These are phyloP conservation scores for Phytophthora ramorum DNA, from an alignment of 352 stramenopile genomes.

Conservation along the genomic window DNA sequence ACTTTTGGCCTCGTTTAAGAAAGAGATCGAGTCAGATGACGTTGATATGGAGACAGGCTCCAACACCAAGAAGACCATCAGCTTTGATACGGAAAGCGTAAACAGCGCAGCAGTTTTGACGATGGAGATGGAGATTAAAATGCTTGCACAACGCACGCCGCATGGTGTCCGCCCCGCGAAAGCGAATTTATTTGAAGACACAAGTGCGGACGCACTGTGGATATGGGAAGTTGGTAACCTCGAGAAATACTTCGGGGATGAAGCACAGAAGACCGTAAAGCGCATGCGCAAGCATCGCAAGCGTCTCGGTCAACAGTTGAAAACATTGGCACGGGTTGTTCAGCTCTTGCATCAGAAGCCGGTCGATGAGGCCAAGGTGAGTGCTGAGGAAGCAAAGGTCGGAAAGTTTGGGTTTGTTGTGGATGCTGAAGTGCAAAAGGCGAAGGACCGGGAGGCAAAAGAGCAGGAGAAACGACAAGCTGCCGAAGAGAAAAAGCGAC, in stretches of 20 bases:
- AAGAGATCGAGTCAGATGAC: conserved; percentile 16
- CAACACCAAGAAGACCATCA: conserved; percentile 5
- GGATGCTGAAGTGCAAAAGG: conserved; percentile 70
- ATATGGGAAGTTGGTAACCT: conserved; percentile 84
- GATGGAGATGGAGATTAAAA: conserved; percentile 91
- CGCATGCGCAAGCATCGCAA: conserved; percentile 84
- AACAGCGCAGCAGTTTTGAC: conserved; percentile 33
- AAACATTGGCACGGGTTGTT: conserved; percentile 69
- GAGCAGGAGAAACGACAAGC: conserved; percentile 65
- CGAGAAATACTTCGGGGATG: conserved; percentile 74
- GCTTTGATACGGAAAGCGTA: conserved; percentile 10
- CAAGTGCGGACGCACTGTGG: conserved; percentile 75
- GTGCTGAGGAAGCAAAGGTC: conserved; percentile 82
- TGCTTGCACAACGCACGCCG: conserved; percentile 77
- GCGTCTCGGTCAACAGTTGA: conserved; percentile 73
- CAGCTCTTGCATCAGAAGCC: conserved; percentile 70
- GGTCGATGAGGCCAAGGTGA: conserved; percentile 83
- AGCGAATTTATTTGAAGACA: conserved; percentile 86
- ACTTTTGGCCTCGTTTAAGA: conserved; percentile 43
- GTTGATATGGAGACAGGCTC: conserved; percentile 7
- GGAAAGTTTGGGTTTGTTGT: conserved; percentile 74
- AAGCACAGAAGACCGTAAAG: conserved; percentile 79
- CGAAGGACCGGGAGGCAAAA: conserved; percentile 59
- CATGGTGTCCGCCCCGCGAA: conserved; percentile 74
- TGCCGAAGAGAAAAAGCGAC: conserved; percentile 64